Evolutionary conservation across 176 grass and related monocot genomes (phyloP).

Genomic region (Ensete glaucum): DNA sequence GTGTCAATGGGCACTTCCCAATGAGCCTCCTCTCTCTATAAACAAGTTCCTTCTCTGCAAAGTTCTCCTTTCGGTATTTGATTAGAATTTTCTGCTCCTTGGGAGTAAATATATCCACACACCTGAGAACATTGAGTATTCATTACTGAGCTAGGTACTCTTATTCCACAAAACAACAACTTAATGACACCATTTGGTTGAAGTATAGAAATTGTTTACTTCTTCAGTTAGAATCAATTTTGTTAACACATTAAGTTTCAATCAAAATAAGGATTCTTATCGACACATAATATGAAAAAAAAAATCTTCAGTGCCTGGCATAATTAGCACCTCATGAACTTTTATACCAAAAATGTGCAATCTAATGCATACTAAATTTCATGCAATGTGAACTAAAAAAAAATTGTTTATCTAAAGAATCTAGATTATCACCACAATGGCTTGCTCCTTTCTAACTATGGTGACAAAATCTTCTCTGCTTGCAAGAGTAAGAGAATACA

Average conservation of each 20-base stretch:
- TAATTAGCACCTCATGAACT: too few relatives aligned
- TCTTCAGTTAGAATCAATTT: not conserved
- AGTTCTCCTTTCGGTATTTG: slow-evolving; percentile 75
- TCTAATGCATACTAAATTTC: too few relatives aligned
- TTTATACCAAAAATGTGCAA: too few relatives aligned
- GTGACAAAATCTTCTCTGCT: too few relatives aligned
- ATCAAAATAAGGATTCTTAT: too few relatives aligned
- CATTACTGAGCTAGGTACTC: not conserved
- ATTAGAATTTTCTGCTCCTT: slow-evolving; percentile 73
- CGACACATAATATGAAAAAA: too few relatives aligned
- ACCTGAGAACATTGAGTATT: slow-evolving; percentile 33
- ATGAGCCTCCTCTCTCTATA: slow-evolving; percentile 60
- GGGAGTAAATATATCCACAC: slow-evolving; percentile 81
- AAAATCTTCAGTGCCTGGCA: too few relatives aligned
- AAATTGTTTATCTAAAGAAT: too few relatives aligned
- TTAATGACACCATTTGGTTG: not conserved
- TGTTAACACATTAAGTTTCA: not conserved
- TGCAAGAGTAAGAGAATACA: too few relatives aligned
- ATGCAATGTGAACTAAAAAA: too few relatives aligned
- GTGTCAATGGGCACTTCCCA: slow-evolving; percentile 97
- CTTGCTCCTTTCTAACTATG: too few relatives aligned
- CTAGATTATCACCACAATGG: too few relatives aligned
- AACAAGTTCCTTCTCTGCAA: slow-evolving; percentile 65
- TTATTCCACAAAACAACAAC: not conserved
- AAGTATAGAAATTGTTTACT: not conserved